Base-by-base conservation (phyloP, 306 rosid genomes). In the Glycine soja region DNA sequence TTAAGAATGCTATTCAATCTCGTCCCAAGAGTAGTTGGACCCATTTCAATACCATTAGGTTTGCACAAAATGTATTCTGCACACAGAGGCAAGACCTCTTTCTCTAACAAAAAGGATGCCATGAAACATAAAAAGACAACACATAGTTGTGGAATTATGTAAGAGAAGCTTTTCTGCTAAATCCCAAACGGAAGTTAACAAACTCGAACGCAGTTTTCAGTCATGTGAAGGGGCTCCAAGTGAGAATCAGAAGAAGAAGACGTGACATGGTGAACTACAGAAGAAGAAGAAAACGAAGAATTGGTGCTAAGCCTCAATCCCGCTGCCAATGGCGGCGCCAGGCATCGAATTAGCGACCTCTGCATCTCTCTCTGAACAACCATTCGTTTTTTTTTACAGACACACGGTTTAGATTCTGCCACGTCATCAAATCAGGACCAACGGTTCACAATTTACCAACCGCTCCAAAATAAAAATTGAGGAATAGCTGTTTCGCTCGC, bases 121-220 rank as follows among this genome's bases (percentile, higher is more conserved):
- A 24, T 24, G 30, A 24, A 24, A 24, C 30, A 24, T 24, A 24
- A 1, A 24, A 24, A 24, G 30, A 24, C 30, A 24, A 24, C 1
- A 24, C 30, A 24, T 24, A 24, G 30, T 24, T 24, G 30, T 24
- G 30, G 30, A 1, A 0, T 24, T 24, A 24, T 24, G 30, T 24
- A 24, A 24, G 30, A 24, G 30, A 24, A 24, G 30, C 30, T 0
- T 24, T 24, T 24, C 30, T 24, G 30, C 30, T 1, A 24, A 24
- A 24, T 24, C 30, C 30, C 11, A 32, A 24, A 56, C 1, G 47
- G 6, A 53, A 45, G 30, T 4, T 42, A 67, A n/a, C 53, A 19
- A 84, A 93, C 98, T 62, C 87, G 93, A 69, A 93, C 81, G 81
- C 97, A 91, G 32, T 75, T 88, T 15, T 91, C 95, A 6, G 97